Evolutionary conservation across 2,329 filamentous ascomycete species (phyloP), one percentile per base, ranked within the genome.

Genomic region (Chaetomiaceae sp.): DNA sequence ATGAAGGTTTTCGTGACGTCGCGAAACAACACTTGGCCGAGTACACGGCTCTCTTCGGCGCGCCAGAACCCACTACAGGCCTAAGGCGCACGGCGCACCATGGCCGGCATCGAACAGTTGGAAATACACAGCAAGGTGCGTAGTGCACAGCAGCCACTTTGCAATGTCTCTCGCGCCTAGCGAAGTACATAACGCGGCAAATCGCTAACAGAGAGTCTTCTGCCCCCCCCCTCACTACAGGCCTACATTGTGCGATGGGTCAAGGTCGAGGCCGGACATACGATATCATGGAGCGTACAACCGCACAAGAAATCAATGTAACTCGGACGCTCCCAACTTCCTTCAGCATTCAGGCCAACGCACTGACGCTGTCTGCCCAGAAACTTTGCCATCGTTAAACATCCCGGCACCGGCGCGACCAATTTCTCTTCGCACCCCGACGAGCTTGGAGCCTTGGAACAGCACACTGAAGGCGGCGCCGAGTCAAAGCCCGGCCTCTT

Each of bases 231-330:
- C 23, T 34, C 45, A 11, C 9, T 13, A 29, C 62, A 97, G 94
- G 96, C 90, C 59, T 99, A 99, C 73, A 90, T 99, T 63, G 89
- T 99, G 53, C 90, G 94, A 66, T 99, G 94, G 92, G 89, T 96
- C 62, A 87, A 90, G 67, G 92, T 96, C 62, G 85, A 90, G 51
- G 85, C 90, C 59, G 87, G 87, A 49, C 86, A 96, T 70, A 96
- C 91, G 46, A 90, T 99, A 64, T 96, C 91, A 14, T 99, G 94
- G 94, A 96, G 90, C 66, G 83, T 99, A 34, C 91, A 97, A 67
- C 94, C 94, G 38, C 90, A 97, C 71, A 97, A 95, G 75, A 97
- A 96, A 74, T 96, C 92, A 54, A 87, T 99, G 84, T 86, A 73
- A 64, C 74, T 62, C 53, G 30, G 46, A 21, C 18, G n/a, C 41